A percentile compares a stretch with the other conserved stretches of the same genome.
Conservation (phyloP, 2,329 filamentous ascomycete species). For the Calonectria montana region DNA sequence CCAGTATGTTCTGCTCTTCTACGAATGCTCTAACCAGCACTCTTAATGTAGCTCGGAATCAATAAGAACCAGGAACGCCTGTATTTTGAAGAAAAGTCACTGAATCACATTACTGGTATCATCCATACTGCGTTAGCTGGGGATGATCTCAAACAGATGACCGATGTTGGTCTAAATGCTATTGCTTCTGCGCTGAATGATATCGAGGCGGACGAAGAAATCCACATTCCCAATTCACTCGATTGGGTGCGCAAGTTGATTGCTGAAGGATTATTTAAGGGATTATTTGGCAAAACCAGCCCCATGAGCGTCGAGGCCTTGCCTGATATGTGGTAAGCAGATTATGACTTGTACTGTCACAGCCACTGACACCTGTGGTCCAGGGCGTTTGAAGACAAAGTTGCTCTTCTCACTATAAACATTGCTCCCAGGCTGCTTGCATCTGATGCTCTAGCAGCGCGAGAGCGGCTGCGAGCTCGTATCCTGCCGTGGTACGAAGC, state of each 20-base stretch:
- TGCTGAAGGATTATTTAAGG: slow-evolving; percentile 50
- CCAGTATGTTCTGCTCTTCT: too few species aligned
- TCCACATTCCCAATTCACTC: slow-evolving; percentile 47
- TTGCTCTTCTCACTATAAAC: background rate
- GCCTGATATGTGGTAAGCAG: slow-evolving; percentile 50
- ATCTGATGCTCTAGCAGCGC: background rate
- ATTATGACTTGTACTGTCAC: background rate
- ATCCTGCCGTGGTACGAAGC: background rate
- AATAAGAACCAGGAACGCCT: slow-evolving; percentile 4
- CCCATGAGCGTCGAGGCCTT: slow-evolving; percentile 44
- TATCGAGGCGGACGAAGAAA: background rate
- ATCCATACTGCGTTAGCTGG: slow-evolving; percentile 23
- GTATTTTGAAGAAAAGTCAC: background rate
- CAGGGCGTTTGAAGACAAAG: background rate
- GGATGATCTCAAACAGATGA: slow-evolving; percentile 26
- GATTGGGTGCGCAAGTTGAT: slow-evolving; percentile 52
- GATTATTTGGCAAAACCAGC: slow-evolving; percentile 57
- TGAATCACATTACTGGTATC: slow-evolving; percentile 12
- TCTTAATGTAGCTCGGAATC: slow-evolving; percentile 14
- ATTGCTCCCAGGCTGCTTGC: background rate
- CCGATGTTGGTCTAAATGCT: background rate
- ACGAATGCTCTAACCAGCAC: background rate
- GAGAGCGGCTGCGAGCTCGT: background rate
- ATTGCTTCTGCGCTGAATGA: slow-evolving; percentile 17
- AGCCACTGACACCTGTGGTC: background rate